Conservation (phyloP, 2,329 filamentous ascomycete species). For the Alternaria longipes region DNA sequence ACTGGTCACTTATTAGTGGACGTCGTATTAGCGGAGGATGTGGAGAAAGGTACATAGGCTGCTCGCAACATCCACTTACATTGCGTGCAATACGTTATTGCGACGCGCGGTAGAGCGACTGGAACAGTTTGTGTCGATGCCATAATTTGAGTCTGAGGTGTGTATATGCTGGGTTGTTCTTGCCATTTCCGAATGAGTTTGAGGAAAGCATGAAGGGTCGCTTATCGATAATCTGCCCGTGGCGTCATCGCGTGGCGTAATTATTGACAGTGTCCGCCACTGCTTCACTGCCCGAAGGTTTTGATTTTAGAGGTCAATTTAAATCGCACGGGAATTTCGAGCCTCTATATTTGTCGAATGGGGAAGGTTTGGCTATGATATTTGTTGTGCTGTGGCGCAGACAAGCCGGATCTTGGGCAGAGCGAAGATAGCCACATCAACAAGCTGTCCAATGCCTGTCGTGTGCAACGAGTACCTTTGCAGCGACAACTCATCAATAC, state of each 20-base stretch:
- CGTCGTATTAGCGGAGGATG: not conserved
- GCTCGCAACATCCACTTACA: slow-evolving; percentile 92
- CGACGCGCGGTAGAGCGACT: slow-evolving; percentile 71
- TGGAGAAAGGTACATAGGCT: slow-evolving; percentile 71
- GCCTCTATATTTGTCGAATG: not conserved
- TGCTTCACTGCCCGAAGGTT: not conserved
- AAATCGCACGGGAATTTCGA: not conserved
- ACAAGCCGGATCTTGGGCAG: not conserved
- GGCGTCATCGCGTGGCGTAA: slow-evolving; percentile 11
- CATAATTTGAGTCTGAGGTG: slow-evolving; percentile 23
- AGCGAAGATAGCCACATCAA: not conserved
- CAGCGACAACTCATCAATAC: not conserved
- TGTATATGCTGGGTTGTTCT: not conserved
- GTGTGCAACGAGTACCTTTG: no score
- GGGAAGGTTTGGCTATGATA: not conserved
- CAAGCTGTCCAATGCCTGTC: not conserved
- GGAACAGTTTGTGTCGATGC: slow-evolving; percentile 35
- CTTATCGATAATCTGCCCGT: slow-evolving; percentile 22
- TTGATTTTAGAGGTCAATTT: not conserved
- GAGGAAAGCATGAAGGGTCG: not conserved
- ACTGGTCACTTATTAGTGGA: slow-evolving; percentile 61
- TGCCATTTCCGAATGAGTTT: not conserved
- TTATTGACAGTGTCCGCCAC: not conserved
- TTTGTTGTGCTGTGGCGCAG: not conserved
- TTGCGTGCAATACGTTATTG: slow-evolving; percentile 93